Evolutionary conservation across 1,284 basidiomycete species (phyloP), one percentile per base, ranked within the genome.

Genomic region (Ganoderma leucocontextum): DNA sequence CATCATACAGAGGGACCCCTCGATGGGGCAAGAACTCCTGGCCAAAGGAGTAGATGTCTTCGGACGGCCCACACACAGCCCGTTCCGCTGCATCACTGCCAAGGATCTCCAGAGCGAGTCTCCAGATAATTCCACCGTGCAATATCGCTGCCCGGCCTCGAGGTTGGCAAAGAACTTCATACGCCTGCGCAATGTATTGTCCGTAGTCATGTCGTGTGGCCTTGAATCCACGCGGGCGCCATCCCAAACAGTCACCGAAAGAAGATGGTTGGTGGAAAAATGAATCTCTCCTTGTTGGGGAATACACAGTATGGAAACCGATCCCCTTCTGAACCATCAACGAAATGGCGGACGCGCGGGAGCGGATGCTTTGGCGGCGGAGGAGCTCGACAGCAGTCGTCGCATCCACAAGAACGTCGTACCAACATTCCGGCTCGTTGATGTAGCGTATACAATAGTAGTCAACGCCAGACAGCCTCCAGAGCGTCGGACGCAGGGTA

Each of bases 81-180:
- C 22, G 35, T 49, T 38, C 9, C n/a, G 36, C 15, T 9, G 41
- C 35, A 35, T 52, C 33, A 1, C 36, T 44, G 1, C 60, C 63
- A 13, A 65, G 44, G 12, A 68, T 38, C 38, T 68, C 60, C 22
- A 68, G 15, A 42, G 63, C 60, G 8, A 68, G n/a, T 2, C 63
- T 60, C 67, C 63, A 68, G 17, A 68, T 10, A 38, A 68, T 42
- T 4, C 67, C 63, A 19, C 67, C 67, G 2, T 61, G 52, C 17
- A 68, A 49, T 5, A 68, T 6, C n/a, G 67, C 67, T 2, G 67
- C 67, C 35, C 67, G 41, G 2, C 59, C 67, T 22, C 67, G 52
- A 0, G 60, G 67, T 4, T 39, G 33, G 2, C 22, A 17, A 29
- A 68, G 63, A 19, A 68, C 36, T 29, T 68, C 52, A 22, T 58